Base-by-base conservation (phyloP, 805 yeast genomes). In the Lachancea fermentati region DNA sequence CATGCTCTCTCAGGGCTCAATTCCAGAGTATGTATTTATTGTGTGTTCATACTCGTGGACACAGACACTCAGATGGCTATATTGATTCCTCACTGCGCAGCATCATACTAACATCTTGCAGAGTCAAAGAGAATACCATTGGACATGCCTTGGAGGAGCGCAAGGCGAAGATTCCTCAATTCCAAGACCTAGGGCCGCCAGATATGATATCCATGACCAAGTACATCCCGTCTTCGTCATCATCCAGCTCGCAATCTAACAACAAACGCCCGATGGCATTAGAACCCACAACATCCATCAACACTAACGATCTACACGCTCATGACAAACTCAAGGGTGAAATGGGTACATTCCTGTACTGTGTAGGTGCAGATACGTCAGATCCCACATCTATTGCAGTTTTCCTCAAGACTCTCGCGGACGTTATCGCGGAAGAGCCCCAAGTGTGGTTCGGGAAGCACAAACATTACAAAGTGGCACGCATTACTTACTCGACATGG, bases 381-480 rank as follows among this genome's bases (percentile, higher is more conserved):
- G 81, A 78, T 51, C 75, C 86, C 12, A 85, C 93, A 1, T 74
- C 88, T 1, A 78, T 85, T 40, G 89, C 91, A 8, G 88, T 88
- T 1, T 78, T 79, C 42, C 63, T 84, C 42, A 84, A 82, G 56
- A 73, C 77, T 5, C 58, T 85, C 47, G 81, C 87, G 25, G 83
- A 75, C 40, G 67, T 79, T 28, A 78, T 85, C 22, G 60, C 73
- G 18, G 77, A 74, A 43, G 65, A 75, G 24, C 77, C 79, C 4
- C 95, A 85, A 58, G 66, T 75, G 33, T 85, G 95, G 95, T 85
- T 83, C 65, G 88, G 89, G 11, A 85, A 79, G 55, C 72, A 70
- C 47, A 83, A 76, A 52, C 71, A 72, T 44, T 84, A 78, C 73
- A 79, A 76, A 50, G 85, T 85, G 8, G 75, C 78, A n/a, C 76